A percentile compares a stretch with the other conserved stretches of the same genome.
phyloP scores from a whole-genome alignment of 2,329 filamentous ascomycete genomes.

The Sclerotinia spermophila region DNA sequence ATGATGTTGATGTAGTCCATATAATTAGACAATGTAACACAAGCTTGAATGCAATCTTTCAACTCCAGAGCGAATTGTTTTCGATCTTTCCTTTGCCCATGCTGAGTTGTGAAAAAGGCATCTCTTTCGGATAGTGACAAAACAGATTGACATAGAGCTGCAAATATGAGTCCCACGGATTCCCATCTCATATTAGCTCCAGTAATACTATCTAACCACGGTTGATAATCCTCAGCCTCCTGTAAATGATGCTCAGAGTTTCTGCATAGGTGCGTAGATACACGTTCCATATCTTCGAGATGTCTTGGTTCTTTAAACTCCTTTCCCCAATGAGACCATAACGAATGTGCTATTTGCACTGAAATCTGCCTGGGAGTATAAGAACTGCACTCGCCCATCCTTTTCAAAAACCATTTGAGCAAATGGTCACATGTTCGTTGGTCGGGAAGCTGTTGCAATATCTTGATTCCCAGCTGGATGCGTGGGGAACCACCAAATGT shows the following conservation, averaged over 20 bases:
- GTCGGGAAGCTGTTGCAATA: conserved; percentile 31
- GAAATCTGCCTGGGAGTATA: conserved; percentile 23
- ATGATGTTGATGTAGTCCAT: conserved; percentile 40
- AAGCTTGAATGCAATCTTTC: conserved; percentile 37
- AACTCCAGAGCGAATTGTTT: conserved; percentile 33
- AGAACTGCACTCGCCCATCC: conserved; percentile 20
- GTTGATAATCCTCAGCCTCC: conserved; percentile 32
- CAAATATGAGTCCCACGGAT: conserved; percentile 32
- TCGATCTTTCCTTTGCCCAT: conserved; percentile 28
- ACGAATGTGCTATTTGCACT: conserved; percentile 23
- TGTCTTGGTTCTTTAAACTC: conserved; percentile 27
- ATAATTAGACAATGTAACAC: conserved; percentile 39
- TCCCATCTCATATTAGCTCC: conserved; percentile 37
- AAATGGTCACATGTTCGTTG: conserved; percentile 31
- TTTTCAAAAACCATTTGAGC: conserved; percentile 29
- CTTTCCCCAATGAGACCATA: conserved; percentile 30
- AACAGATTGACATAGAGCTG: conserved; percentile 25
- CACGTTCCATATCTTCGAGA: conserved; percentile 28
- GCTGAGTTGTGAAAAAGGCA: conserved; percentile 32
- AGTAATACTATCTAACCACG: conserved; percentile 33
- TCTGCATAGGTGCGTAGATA: conserved; percentile 32
- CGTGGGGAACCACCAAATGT: conserved; percentile 27
- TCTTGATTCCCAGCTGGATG: conserved; percentile 30
- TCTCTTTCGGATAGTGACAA: conserved; percentile 26
- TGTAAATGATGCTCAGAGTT: conserved; percentile 32